Evolutionary conservation across 1,284 basidiomycete genomes (phyloP).

Genomic region (Heterobasidion occidentale): DNA sequence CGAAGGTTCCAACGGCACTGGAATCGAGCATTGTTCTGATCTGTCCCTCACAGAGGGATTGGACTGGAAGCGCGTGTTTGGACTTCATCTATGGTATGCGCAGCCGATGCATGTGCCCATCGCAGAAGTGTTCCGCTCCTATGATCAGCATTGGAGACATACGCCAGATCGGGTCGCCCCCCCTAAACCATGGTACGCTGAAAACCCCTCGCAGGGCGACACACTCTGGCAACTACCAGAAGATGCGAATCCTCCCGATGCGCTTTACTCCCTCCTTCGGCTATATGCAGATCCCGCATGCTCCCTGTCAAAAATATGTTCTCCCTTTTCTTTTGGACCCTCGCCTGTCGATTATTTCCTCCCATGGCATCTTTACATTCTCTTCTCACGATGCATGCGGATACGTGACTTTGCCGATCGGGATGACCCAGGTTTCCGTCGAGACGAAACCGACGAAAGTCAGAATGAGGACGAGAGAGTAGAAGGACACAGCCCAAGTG

Average conservation of each 20-base stretch:
- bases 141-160: slow-evolving; percentile 46
- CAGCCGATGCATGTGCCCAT: slow-evolving; percentile 69
- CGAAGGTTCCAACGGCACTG: slow-evolving; percentile 48
- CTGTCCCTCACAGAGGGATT: slow-evolving; percentile 72
- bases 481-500: slow-evolving; percentile 74
- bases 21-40: slow-evolving; percentile 53
- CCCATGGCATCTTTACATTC: slow-evolving; percentile 90
- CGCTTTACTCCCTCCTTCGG: slow-evolving; percentile 78
- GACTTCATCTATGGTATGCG: slow-evolving; percentile 88
- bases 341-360: slow-evolving; percentile 78
- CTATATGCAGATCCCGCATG: slow-evolving; percentile 65
- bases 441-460: slow-evolving; percentile 29
- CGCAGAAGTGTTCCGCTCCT: slow-evolving; percentile 62
- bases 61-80: slow-evolving; percentile 95
- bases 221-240: slow-evolving; percentile 29
- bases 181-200: slow-evolving; percentile 69
- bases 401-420: slow-evolving; percentile 85
- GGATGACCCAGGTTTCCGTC: slow-evolving; percentile 33
- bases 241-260: slow-evolving; percentile 46
- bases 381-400: slow-evolving; percentile 78
- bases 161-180: slow-evolving; percentile 33
- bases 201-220: slow-evolving; percentile 20
- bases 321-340: slow-evolving; percentile 69
- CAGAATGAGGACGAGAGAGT: slow-evolving; percentile 34
- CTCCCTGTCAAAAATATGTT: slow-evolving; percentile 53